A percentile compares a stretch with the other conserved stretches of the same genome.
phyloP scores from a whole-genome alignment of 78 protist species.

The Blattamonas nauphoetae region DNA sequence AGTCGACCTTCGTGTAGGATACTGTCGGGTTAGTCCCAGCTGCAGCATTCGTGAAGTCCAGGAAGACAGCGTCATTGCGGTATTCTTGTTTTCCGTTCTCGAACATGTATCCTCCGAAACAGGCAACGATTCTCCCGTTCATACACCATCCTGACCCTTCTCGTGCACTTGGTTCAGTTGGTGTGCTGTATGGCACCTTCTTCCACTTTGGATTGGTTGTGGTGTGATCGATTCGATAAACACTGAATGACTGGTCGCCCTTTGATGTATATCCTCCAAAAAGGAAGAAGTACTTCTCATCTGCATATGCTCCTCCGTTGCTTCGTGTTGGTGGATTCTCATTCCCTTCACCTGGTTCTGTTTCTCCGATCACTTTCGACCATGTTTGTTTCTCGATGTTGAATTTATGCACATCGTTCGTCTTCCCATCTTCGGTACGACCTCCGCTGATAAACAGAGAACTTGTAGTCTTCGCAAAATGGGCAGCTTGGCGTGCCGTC shows the following conservation, averaged over 20 bases:
- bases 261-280: background rate
- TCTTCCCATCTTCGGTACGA: background rate
- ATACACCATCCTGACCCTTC: no score
- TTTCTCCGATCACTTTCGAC: background rate
- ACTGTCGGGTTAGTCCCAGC: no score
- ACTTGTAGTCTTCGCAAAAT: background rate
- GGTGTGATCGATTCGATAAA: background rate
- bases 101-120: no score
- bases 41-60: no score
- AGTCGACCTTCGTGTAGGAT: no score
- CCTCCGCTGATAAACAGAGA: background rate
- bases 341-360: background rate
- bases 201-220: no score
- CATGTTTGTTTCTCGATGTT: background rate
- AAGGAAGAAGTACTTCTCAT: background rate
- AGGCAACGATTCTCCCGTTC: no score
- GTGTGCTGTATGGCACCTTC: no score
- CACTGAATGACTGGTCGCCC: background rate
- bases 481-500: background rate
- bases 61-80: no score
- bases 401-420: background rate
- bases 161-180: no score
- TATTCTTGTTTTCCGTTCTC: no score
- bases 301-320: background rate
- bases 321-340: background rate